Base-by-base conservation (phyloP, 129 eudicot species). In the Oenanthe sinensis region DNA sequence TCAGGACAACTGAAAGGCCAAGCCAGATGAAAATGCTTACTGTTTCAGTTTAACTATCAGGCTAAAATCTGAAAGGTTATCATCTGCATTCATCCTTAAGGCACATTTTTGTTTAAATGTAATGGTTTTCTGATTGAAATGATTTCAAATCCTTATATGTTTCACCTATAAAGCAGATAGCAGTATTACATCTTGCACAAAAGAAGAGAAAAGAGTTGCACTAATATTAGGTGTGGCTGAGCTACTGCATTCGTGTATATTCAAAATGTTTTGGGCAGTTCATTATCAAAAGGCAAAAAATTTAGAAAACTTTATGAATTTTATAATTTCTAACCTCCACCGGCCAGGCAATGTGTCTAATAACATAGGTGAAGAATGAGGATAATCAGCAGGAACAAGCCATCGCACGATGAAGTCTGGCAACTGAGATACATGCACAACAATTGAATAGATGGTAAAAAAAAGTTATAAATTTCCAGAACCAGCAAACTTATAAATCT, bases 251-350 rank as follows among this genome's bases (percentile, higher is more conserved):
- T 19, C 30, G 8, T 72, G 5, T 44, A 72, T 42, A 7, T 19
- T 22, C n/a, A 7, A 72, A 0, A 71, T 33, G 28, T 71, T 60
- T 2, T 9, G 3, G 68, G 68, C 68, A n/a, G 26, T 60, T 10
- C 24, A 52, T 60, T 5, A 60, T 60, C 4, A 0, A n/a, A 60
- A 24, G 68, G 68, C 33, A 44, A 47, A 72, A 20, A 43, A 0
- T 43, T n/a, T 45, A 42, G 37, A 10, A 3, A 10, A 72, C 30
- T 11, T 42, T 28, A 75, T 26, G 1, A 8, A 16, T 20, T 48
- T 52, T 48, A 60, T 63, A 24, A 37, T 79, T 72, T 69, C 86
- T 84, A 73, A 84, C 86, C 83, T 47, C 40, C 55, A 79, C 12
- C n/a, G 40, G 37, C 24, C 40, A 78, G 82, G 73, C 39, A 60